Base-by-base conservation (phyloP, 2,329 filamentous ascomycete species). In the Boeremia lycopersici region DNA sequence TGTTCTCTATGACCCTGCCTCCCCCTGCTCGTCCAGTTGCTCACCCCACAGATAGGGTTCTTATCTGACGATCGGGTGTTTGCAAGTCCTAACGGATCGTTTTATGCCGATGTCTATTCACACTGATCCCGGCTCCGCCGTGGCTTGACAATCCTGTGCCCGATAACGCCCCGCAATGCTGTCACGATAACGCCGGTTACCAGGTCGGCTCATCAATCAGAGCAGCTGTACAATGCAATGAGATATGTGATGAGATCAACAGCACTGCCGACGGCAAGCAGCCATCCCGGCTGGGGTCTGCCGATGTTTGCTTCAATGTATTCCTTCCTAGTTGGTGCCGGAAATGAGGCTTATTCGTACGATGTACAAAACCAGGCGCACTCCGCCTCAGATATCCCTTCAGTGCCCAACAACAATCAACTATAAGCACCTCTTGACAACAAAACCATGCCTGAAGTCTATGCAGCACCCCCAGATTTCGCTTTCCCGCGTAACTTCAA, bases 401-500 rank as follows among this genome's bases (percentile, higher is more conserved):
- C 33, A 7, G 6, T 25, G 10, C 35, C 12, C 17, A 25, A 19
- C 4, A 4, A 15, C 11, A 13, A 15, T 34, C 13, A 34, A 15
- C 8, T 28, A 10, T 4, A 26, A 15, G 4, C n/a, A 33, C 29
- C 19, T 34, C 8, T 19, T 19, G 1, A 6, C 12, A 11, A 25
- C 10, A 30, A 13, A 42, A 46, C 17, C 30, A 70, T 68, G 65
- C 65, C 69, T 47, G 61, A 65, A 50, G 56, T 69, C 33, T 72
- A 63, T 42, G 49, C 58, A 30, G 67, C 61, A 26, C 62, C 65
- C 2, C 60, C 61, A 6, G 63, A 67, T 38, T 72, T 65, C 47
- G 65, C 68, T 34, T 69, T 70, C 36, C 59, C 65, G 3, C 64
- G 74, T 34, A 66, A 72, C 49, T 74, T 82, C 34, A 77, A 81